Conservation (phyloP, 441 rosid genomes). For the Brassica balearica region DNA sequence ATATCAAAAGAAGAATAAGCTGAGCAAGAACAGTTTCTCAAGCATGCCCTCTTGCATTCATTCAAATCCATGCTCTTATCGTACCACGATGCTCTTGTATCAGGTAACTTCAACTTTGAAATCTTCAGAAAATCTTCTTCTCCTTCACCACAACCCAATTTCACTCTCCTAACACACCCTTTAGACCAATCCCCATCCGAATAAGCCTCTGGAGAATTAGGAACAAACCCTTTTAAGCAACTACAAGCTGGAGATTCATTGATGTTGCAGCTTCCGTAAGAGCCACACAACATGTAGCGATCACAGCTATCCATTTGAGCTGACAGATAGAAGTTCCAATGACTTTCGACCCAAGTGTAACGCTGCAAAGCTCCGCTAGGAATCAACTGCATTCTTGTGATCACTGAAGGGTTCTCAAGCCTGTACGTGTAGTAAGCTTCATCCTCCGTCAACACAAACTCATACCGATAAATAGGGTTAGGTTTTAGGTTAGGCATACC, state of each 20-base stretch:
- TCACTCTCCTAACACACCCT: constrained; percentile 60
- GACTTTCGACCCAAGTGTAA: constrained; percentile 53
- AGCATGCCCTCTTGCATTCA: constrained; percentile 57
- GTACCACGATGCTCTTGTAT: constrained; percentile 52
- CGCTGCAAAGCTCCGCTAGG: constrained; percentile 44
- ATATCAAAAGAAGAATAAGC: constrained; percentile 57
- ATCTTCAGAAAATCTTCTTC: constrained; percentile 69
- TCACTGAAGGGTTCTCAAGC: constrained; percentile 41
- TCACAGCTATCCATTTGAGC: constrained; percentile 68
- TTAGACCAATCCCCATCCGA: constrained; percentile 56
- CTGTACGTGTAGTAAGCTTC: constrained; percentile 42
- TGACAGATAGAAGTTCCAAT: constrained; percentile 54
- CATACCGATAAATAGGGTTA: constrained; percentile 38
- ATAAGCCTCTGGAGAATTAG: constrained; percentile 58
- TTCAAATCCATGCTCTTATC: constrained; percentile 55
- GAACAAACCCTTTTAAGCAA: constrained; percentile 71
- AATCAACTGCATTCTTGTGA: constrained; percentile 42
- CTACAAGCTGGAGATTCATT: constrained; percentile 45
- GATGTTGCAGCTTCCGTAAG: constrained; percentile 56
- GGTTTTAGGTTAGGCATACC: constrained; percentile 57
- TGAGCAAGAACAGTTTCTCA: constrained; percentile 65
- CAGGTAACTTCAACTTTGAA: constrained; percentile 57
- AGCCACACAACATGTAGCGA: constrained; percentile 59
- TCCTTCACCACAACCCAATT: constrained; percentile 39
- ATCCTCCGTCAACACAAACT: constrained; percentile 35